phyloP scores from a whole-genome alignment of 2,329 filamentous ascomycete genomes.

The Ophiognomonia clavigignenti-juglandacearum region DNA sequence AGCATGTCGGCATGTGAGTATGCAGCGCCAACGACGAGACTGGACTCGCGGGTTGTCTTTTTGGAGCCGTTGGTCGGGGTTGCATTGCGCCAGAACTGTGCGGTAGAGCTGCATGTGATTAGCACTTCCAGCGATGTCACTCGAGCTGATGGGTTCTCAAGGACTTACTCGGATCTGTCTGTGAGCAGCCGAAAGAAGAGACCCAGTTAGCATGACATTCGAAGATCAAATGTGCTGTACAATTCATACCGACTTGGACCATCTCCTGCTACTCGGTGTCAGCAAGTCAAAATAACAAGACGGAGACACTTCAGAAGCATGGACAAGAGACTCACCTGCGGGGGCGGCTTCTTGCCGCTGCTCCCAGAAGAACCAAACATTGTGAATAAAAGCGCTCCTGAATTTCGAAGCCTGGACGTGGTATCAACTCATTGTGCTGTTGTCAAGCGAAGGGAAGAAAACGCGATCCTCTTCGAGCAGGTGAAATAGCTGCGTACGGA shows the following conservation, averaged over 20 bases:
- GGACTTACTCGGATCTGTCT: conserved; percentile 64
- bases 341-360: conserved; percentile 64
- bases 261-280: conserved; percentile 71
- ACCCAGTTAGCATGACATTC: conserved; percentile 25
- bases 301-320: conserved; percentile 13
- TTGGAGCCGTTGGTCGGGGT: conserved; percentile 34
- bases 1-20: conserved; percentile 96
- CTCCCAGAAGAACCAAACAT: conserved; percentile 64
- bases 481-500: too few species aligned
- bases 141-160: conserved; percentile 6
- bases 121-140: conserved; percentile 18
- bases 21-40: conserved; percentile 82
- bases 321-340: conserved; percentile 54
- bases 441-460: not conserved
- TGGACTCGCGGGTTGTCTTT: conserved; percentile 55
- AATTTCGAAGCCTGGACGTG: not conserved
- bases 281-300: too few species aligned
- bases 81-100: conserved; percentile 77
- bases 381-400: conserved; percentile 10
- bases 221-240: conserved; percentile 10
- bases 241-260: conserved; percentile 89
- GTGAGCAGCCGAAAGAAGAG: conserved; percentile 14
- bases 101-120: conserved; percentile 61
- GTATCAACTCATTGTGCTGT: conserved; percentile 14
- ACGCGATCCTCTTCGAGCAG: not conserved